These are phyloP conservation scores for Rhododendron molle DNA, from an alignment of 148 eudicot species.

Conservation along the genomic window DNA sequence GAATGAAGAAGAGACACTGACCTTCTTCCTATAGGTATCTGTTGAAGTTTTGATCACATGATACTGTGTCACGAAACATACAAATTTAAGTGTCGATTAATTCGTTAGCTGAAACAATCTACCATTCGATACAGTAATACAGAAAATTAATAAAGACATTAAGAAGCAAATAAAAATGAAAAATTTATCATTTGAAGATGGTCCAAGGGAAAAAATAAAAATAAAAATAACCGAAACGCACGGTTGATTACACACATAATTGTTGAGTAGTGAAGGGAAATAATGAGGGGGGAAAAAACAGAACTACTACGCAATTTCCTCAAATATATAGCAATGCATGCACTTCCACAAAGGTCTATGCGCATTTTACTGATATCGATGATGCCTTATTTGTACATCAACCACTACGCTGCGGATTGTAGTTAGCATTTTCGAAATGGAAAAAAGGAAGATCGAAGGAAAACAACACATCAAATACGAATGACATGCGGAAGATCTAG, in stretches of 20 bases:
- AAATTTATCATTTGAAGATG: too few species aligned
- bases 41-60: slow-evolving; percentile 53
- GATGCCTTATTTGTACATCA: background rate
- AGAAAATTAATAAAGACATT: background rate
- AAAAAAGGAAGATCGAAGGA: background rate
- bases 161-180: too few species aligned
- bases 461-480: background rate
- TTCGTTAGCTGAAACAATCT: background rate
- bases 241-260: too few species aligned
- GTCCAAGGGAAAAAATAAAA: too few species aligned
- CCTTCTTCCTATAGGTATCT: slow-evolving; percentile 58
- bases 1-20: slow-evolving; percentile 14
- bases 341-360: background rate
- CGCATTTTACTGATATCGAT: background rate
- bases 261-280: too few species aligned
- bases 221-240: too few species aligned
- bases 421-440: background rate
- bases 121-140: background rate
- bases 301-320: too few species aligned
- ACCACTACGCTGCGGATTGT: background rate
- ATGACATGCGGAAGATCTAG: background rate
- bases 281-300: too few species aligned
- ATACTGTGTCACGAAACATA: slow-evolving; percentile 32
- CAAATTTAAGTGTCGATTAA: background rate
- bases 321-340: background rate